phyloP scores from a whole-genome alignment of 73 alveolate genomes.

The Uronychia setigera region DNA sequence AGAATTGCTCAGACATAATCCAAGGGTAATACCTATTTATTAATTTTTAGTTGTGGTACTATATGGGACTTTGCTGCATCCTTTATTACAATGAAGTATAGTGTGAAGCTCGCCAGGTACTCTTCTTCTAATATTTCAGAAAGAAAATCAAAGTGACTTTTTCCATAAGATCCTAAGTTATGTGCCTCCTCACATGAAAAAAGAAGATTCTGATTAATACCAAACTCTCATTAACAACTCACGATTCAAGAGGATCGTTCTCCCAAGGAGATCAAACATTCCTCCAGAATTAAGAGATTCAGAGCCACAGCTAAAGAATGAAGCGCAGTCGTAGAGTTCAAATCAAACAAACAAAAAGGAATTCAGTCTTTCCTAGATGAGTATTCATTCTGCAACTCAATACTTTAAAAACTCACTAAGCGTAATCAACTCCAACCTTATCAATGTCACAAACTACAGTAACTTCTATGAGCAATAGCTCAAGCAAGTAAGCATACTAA shows the following conservation, averaged over 20 bases:
- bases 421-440: background rate
- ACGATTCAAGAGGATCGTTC: background rate
- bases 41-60: conserved; percentile 28
- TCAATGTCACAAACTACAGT: background rate
- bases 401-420: background rate
- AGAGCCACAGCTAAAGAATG: background rate
- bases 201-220: background rate
- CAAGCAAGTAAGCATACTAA: background rate
- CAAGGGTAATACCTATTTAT: background rate
- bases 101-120: background rate
- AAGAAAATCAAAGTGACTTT: conserved; percentile 21
- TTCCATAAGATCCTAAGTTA: conserved; percentile 19
- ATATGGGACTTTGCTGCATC: conserved; percentile 36
- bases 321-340: background rate
- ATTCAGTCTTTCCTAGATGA: background rate
- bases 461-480: background rate
- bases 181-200: conserved; percentile 20
- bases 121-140: background rate
- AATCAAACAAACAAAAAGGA: background rate
- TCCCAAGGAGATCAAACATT: background rate
- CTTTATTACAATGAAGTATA: background rate
- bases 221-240: conserved; percentile 5
- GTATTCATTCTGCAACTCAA: background rate
- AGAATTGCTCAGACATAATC: conserved; percentile 16
- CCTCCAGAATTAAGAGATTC: background rate